Percentiles rank a stretch among this genome's conserved stretches.
phyloP scores from a whole-genome alignment of 768 basidiomycete genomes.

The Suillus bovinus region DNA sequence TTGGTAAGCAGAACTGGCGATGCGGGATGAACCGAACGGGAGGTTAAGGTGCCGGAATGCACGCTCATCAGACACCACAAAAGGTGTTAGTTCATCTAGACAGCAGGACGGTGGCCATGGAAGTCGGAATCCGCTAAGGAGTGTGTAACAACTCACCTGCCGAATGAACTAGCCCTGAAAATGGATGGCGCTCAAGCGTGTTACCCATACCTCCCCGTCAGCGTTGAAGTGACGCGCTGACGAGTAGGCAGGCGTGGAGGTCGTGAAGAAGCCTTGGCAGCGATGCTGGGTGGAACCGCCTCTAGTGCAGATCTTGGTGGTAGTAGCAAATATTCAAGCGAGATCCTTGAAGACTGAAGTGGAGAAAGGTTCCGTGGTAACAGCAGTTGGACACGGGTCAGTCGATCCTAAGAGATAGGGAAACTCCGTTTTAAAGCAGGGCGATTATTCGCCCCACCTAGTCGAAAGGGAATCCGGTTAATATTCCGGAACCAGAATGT shows the following conservation, averaged over 20 bases:
- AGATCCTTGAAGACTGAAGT: conserved; percentile 87
- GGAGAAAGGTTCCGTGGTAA: conserved; percentile 88
- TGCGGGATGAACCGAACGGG: conserved; percentile 70
- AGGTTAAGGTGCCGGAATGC: conserved; percentile 19
- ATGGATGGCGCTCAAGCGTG: conserved; percentile 88
- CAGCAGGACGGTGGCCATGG: conserved; percentile 88
- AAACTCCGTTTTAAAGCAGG: no score
- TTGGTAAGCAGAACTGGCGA: conserved; percentile 74
- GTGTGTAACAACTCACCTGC: conserved; percentile 90
- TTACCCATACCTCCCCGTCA: conserved; percentile 74
- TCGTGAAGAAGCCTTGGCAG: conserved; percentile 80
- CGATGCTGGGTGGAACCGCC: conserved; percentile 73
- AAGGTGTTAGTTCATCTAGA: conserved; percentile 87
- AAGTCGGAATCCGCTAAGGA: conserved; percentile 86
- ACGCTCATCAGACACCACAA: conserved; percentile 73
- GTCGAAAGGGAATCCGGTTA: no score
- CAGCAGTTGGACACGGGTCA: conserved; percentile 86
- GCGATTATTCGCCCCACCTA: no score
- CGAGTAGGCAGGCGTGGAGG: conserved; percentile 80
- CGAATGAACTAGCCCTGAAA: conserved; percentile 90
- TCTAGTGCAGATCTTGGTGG: conserved; percentile 87
- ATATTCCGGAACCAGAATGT: no score
- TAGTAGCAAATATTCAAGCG: conserved; percentile 89
- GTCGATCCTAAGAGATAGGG: no score
- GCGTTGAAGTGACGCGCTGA: conserved; percentile 54